phyloP scores from a whole-genome alignment of 371 early-diverging fungal species.

The Mortierella sp. region DNA sequence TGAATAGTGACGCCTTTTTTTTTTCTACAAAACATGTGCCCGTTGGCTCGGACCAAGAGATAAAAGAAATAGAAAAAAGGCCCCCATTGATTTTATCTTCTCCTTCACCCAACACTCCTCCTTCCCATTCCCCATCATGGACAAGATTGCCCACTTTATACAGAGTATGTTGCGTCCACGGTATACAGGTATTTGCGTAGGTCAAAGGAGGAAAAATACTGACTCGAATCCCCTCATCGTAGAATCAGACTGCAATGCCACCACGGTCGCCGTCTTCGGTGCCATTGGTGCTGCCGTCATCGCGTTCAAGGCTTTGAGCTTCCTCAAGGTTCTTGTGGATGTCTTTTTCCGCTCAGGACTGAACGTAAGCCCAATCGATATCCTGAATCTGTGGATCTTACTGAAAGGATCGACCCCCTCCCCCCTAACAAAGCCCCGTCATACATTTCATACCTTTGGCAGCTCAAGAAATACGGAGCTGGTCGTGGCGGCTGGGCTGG shows the following conservation, averaged over 20 bases:
- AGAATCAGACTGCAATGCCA: constrained; percentile 43
- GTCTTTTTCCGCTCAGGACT: constrained; percentile 70
- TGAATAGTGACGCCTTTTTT: no score
- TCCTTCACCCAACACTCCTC: not conserved
- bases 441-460: no score
- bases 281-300: constrained; percentile 63
- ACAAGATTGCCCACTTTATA: constrained; percentile 47
- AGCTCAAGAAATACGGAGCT: constrained; percentile 86
- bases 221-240: not conserved
- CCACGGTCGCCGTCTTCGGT: constrained; percentile 57
- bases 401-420: no score
- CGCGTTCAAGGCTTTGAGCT: constrained; percentile 59
- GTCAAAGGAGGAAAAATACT: no score
- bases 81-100: not conserved
- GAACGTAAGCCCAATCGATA: constrained; percentile 65
- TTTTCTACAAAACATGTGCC: not conserved
- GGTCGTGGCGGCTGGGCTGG: constrained; percentile 89
- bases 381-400: no score
- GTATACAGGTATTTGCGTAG: no score
- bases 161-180: constrained; percentile 42
- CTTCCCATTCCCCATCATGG: constrained; percentile 23
- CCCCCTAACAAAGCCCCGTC: no score
- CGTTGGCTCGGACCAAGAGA: constrained; percentile 4
- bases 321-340: constrained; percentile 66
- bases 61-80: not conserved